Evolutionary conservation across 176 grass and related monocot genomes (phyloP), one percentile per base, ranked within the genome.

Genomic region (Ensete ventricosum): DNA sequence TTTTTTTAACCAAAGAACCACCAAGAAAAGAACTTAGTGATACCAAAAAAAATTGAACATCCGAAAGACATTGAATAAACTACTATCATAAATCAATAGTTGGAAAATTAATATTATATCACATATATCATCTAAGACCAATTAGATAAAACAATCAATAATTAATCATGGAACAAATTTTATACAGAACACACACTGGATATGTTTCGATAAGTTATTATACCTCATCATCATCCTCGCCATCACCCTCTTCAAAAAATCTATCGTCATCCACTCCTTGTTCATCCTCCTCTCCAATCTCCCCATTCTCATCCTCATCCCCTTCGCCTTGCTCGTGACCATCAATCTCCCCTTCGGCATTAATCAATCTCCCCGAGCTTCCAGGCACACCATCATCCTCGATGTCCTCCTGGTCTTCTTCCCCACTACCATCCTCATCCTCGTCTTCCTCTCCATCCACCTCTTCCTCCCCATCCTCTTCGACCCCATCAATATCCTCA

Each of bases 161-260:
- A 57, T 48, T 11, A 73, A 9, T 55, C 62, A 53, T 75, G 55
- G 49, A 29, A 67, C 17, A 64, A 64, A 80, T 53, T 52, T 54
- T 70, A 54, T 48, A 4, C 34, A 43, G 34, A 43, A 43, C 34
- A 6, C 4, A 43, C 34, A 43, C 34, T 6, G 34, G 34, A 43
- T 43, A 43, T 43, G 34, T 43, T 6, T 43, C 7, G 8, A 69
- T 26, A 48, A 70, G 1, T 43, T 20, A 59, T 69, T 85, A 90
- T 97, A 97, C 93, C 93, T 97, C 93, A 83, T 93, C 87, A n/a
- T 96, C 93, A 1, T 87, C 91, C 1, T 92, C 90, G 0, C 80
- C 90, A 49, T 97, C 85, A 14, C 54, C 83, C 50, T 92, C 89
- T 43, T 79, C 87, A 77, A 82, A 90, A 76, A 76, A 85, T 64